phyloP scores from a whole-genome alignment of 2,329 filamentous ascomycete genomes.

The Apiospora aurea region DNA sequence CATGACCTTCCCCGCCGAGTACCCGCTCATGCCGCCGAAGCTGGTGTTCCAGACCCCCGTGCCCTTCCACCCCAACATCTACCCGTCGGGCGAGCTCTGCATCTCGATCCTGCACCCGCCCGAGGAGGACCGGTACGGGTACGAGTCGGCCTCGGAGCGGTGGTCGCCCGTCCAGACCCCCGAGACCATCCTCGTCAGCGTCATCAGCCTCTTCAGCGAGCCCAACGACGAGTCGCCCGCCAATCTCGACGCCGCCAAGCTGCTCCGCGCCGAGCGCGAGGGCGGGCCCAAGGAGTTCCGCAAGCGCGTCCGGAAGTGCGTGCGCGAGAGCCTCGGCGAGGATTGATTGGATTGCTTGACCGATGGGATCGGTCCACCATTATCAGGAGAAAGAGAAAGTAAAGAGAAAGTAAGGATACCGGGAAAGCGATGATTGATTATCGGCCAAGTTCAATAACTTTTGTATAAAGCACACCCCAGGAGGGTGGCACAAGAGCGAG shows the following conservation, averaged over 20 bases:
- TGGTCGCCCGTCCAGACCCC: conserved; percentile 96
- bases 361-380: neutral
- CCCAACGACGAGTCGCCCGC: conserved; percentile 96
- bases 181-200: conserved; percentile 90
- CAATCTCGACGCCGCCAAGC: conserved; percentile 89
- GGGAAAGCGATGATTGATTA: neutral
- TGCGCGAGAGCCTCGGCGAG: conserved; percentile 82
- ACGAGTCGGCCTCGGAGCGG: conserved; percentile 87
- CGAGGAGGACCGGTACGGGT: conserved; percentile 92
- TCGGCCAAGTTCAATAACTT: neutral
- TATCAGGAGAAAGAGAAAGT: neutral
- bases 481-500: neutral
- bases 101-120: conserved; percentile 97
- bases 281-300: conserved; percentile 74
- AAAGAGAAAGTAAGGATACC: neutral
- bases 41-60: conserved; percentile 87
- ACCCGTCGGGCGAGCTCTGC: conserved; percentile 85
- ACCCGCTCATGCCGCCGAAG: conserved; percentile 86
- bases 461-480: neutral
- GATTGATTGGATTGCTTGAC: conserved; percentile 56
- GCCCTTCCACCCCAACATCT: conserved; percentile 94
- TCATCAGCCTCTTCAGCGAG: conserved; percentile 89
- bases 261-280: conserved; percentile 81
- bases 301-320: conserved; percentile 77
- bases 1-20: conserved; percentile 82